Percentiles rank a stretch among this genome's conserved stretches.
phyloP scores from a whole-genome alignment of 2,329 filamentous ascomycete genomes.

The Pestalotiopsis sp. region DNA sequence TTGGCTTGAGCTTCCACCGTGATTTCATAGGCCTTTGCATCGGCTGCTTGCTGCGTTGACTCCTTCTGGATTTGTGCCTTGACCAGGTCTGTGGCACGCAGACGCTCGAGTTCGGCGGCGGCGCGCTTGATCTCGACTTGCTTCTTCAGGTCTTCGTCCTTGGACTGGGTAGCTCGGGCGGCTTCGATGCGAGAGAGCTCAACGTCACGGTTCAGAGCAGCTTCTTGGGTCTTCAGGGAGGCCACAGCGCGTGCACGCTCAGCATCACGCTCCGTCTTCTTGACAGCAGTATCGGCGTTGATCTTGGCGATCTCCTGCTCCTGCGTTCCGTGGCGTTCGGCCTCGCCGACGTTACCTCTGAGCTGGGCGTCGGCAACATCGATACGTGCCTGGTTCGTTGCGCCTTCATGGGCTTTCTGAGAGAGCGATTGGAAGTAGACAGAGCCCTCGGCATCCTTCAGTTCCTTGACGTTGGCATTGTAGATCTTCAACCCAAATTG shows the following conservation, averaged over 20 bases:
- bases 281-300: constrained; percentile 77
- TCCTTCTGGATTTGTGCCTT: constrained; percentile 73
- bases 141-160: constrained; percentile 79
- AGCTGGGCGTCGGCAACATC: constrained; percentile 68
- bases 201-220: constrained; percentile 72
- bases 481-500: constrained; percentile 80
- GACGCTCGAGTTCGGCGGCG: constrained; percentile 77
- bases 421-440: constrained; percentile 83
- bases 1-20: constrained; percentile 61
- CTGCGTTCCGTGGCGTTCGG: constrained; percentile 76
- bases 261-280: constrained; percentile 82
- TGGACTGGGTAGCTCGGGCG: constrained; percentile 70
- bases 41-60: constrained; percentile 69
- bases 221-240: constrained; percentile 72
- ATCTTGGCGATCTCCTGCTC: constrained; percentile 89
- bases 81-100: constrained; percentile 77
- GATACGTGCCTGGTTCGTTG: constrained; percentile 68
- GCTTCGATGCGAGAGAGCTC: constrained; percentile 77
- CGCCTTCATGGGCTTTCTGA: constrained; percentile 83
- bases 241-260: constrained; percentile 81
- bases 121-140: constrained; percentile 78
- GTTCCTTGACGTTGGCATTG: constrained; percentile 79
- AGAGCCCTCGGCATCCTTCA: constrained; percentile 80
- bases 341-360: constrained; percentile 74
- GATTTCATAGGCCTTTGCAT: constrained; percentile 66